Conservation (phyloP, 441 rosid species). For the Adansonia madagascariensis region DNA sequence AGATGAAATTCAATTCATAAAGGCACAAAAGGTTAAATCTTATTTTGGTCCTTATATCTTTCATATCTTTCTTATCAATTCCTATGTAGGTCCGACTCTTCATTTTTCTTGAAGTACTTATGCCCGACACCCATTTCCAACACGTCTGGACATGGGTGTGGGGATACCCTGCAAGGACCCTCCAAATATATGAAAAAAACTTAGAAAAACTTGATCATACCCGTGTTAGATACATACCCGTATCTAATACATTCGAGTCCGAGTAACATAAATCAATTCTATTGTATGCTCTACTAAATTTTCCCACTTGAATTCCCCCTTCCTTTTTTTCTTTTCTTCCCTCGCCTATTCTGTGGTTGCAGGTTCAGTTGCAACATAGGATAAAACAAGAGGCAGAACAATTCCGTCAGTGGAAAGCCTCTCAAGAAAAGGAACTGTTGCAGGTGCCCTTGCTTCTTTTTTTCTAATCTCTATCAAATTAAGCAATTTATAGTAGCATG, state of each 20-base stretch:
- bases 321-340: constrained; percentile 21
- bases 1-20: constrained; percentile 92
- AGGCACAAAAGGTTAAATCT: constrained; percentile 81
- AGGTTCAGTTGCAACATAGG: constrained; percentile 91
- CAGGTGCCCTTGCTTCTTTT: constrained; percentile 58
- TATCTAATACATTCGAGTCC: too few species aligned
- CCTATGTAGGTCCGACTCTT: too few species aligned
- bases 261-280: not conserved
- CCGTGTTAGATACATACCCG: too few species aligned
- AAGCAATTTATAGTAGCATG: constrained; percentile 6
- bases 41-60: constrained; percentile 2
- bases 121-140: too few species aligned
- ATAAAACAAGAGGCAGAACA: constrained; percentile 95
- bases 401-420: constrained; percentile 91
- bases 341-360: constrained; percentile 25
- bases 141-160: too few species aligned
- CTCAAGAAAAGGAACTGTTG: constrained; percentile 83
- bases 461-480: constrained; percentile 20
- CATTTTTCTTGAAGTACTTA: too few species aligned
- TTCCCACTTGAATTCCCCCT: constrained; percentile 9
- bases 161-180: too few species aligned
- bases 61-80: not conserved
- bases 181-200: too few species aligned
- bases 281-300: not conserved
- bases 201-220: too few species aligned